Evolutionary conservation across 2,329 filamentous ascomycete genomes (phyloP).

Genomic region (Cordyceps cateniannulata): DNA sequence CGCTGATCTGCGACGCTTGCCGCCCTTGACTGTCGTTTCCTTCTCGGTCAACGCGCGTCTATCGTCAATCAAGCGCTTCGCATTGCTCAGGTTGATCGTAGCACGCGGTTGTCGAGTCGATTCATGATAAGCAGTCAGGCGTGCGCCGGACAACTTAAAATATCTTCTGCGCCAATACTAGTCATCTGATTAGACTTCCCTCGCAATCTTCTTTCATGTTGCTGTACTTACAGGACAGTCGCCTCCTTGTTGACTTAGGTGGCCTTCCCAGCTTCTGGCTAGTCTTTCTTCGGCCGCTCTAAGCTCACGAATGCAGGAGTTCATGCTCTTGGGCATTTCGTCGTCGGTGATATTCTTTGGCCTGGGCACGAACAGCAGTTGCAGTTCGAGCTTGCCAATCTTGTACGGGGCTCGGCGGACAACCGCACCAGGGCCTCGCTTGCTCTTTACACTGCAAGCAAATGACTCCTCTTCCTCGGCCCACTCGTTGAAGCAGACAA

Average conservation of each 20-base stretch:
- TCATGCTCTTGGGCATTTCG: conserved; percentile 99
- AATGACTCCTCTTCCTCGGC: conserved; percentile 76
- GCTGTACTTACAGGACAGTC: conserved; percentile 79
- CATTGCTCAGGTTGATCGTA: conserved; percentile 93
- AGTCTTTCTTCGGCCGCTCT: conserved; percentile 80
- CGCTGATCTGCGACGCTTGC: conserved; percentile 81
- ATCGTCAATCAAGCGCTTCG: conserved; percentile 89
- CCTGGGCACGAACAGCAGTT: conserved; percentile 89
- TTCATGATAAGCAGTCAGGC: conserved; percentile 93
- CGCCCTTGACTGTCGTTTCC: conserved; percentile 68
- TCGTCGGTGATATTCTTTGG: conserved; percentile 82
- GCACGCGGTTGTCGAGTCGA: conserved; percentile 90
- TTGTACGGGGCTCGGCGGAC: conserved; percentile 90
- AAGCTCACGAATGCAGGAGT: conserved; percentile 87
- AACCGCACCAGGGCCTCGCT: conserved; percentile 65
- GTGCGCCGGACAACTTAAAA: conserved; percentile 87
- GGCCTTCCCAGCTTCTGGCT: conserved; percentile 75
- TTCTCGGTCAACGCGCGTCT: conserved; percentile 76
- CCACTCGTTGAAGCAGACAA: conserved; percentile 98
- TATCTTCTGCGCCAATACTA: conserved; percentile 97
- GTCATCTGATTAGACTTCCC: conserved; percentile 28
- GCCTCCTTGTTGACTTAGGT: conserved; percentile 91
- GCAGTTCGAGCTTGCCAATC: conserved; percentile 87
- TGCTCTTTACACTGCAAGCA: conserved; percentile 88
- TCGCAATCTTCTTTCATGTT: conserved; percentile 16